Percentiles rank a stretch among this genome's conserved stretches.
phyloP scores from a whole-genome alignment of 257 asterid species.

The Lycium ferocissimum region DNA sequence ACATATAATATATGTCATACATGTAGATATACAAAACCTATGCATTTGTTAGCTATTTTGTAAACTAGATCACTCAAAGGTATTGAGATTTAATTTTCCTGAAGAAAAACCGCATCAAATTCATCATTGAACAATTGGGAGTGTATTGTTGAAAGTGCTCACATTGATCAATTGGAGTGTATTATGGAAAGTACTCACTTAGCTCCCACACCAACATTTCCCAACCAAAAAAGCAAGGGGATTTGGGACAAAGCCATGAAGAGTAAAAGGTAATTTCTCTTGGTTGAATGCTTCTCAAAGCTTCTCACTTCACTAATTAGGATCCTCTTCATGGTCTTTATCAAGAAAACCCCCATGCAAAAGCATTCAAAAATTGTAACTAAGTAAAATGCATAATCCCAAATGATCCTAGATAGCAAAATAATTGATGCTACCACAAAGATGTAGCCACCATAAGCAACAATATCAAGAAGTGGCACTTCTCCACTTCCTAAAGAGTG shows the following conservation, averaged over 20 bases:
- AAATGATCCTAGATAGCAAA: constrained; percentile 36
- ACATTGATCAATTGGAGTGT: background rate
- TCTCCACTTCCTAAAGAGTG: constrained; percentile 44
- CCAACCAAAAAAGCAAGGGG: constrained; percentile 44
- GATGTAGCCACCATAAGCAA: constrained; percentile 44
- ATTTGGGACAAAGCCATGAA: constrained; percentile 48
- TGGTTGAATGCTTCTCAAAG: constrained; percentile 35
- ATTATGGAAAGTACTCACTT: background rate
- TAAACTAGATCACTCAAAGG: too few relatives aligned
- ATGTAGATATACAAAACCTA: too few relatives aligned
- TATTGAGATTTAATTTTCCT: too few relatives aligned
- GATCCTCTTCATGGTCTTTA: constrained; percentile 45
- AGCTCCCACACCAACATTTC: constrained; percentile 36
- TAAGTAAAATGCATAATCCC: constrained; percentile 37
- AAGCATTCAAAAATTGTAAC: constrained; percentile 39
- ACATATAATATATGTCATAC: too few relatives aligned
- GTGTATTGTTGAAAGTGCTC: too few relatives aligned
- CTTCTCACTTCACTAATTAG: constrained; percentile 42
- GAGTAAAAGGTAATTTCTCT: constrained; percentile 43
- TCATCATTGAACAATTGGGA: background rate
- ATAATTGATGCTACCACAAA: constrained; percentile 39
- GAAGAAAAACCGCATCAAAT: too few relatives aligned
- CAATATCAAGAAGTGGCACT: constrained; percentile 47
- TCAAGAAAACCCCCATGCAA: constrained; percentile 45
- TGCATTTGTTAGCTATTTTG: too few relatives aligned